These are phyloP conservation scores for Salisapilia sapeloensis DNA, from an alignment of 352 stramenopile genomes.

Conservation along the genomic window DNA sequence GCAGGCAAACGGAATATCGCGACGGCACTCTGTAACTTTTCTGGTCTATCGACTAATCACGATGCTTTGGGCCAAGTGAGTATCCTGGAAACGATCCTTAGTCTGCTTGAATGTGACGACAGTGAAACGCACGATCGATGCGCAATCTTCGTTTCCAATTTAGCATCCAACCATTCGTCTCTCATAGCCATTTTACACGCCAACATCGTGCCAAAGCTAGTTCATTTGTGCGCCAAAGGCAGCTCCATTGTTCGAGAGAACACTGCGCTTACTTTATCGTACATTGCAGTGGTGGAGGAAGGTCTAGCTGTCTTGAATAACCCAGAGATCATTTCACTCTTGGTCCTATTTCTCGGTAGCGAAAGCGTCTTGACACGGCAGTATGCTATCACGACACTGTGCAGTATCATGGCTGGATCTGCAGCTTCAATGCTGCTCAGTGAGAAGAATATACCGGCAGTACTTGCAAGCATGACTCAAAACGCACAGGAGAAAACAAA, in stretches of 20 bases:
- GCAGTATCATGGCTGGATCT: slow-evolving; percentile 38
- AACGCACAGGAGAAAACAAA: slow-evolving; percentile 31
- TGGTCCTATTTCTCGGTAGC: slow-evolving; percentile 50
- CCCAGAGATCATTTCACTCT: slow-evolving; percentile 46
- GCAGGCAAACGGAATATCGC: slow-evolving; percentile 41
- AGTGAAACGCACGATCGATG: slow-evolving; percentile 48
- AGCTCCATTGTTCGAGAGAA: slow-evolving; percentile 50
- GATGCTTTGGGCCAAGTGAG: slow-evolving; percentile 42
- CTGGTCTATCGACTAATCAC: slow-evolving; percentile 41
- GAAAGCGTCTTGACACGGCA: slow-evolving; percentile 32
- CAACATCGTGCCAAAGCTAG: slow-evolving; percentile 41
- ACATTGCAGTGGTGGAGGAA: slow-evolving; percentile 42
- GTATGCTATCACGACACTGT: slow-evolving; percentile 50
- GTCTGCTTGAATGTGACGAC: slow-evolving; percentile 57
- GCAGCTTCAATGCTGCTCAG: slow-evolving; percentile 42
- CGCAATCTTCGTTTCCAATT: slow-evolving; percentile 55
- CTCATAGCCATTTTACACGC: slow-evolving; percentile 51
- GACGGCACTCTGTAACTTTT: slow-evolving; percentile 69
- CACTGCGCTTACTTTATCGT: slow-evolving; percentile 51
- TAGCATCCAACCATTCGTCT: slow-evolving; percentile 38
- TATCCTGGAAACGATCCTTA: slow-evolving; percentile 55
- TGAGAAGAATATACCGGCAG: slow-evolving; percentile 40
- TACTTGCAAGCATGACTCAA: slow-evolving; percentile 23
- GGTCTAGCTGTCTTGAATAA: slow-evolving; percentile 35
- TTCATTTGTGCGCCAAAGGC: slow-evolving; percentile 30